Conservation (phyloP, 768 basidiomycete genomes). For the Kwoniella dendrophila region DNA sequence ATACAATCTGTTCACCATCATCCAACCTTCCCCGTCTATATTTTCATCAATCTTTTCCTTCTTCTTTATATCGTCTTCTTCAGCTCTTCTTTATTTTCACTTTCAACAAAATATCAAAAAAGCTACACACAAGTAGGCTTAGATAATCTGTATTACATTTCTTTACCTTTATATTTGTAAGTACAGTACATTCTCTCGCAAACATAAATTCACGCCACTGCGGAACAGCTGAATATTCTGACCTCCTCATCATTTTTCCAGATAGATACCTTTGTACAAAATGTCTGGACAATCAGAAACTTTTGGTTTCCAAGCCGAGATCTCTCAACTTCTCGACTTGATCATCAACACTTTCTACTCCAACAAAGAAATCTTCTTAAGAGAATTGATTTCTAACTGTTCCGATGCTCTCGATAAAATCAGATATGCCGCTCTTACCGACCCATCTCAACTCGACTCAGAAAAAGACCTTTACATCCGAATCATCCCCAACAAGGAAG, state of each 20-base stretch:
- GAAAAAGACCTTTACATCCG: slow-evolving; percentile 93
- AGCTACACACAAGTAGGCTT: slow-evolving; percentile 12
- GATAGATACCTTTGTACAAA: slow-evolving; percentile 16
- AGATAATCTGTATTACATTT: slow-evolving; percentile 11
- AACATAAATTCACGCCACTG: not conserved
- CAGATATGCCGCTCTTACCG: slow-evolving; percentile 93
- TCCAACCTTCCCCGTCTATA: not conserved
- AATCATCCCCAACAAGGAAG: slow-evolving; percentile 93
- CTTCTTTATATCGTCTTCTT: slow-evolving; percentile 3
- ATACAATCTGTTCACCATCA: not conserved
- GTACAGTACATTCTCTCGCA: not conserved
- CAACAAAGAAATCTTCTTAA: slow-evolving; percentile 99
- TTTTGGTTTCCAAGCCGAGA: slow-evolving; percentile 80
- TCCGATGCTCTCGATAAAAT: slow-evolving; percentile 99
- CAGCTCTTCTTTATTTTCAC: not conserved
- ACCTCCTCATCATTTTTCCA: not conserved
- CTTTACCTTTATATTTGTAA: slow-evolving; percentile 5
- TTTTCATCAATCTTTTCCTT: not conserved
- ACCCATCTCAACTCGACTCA: slow-evolving; percentile 82
- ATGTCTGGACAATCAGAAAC: slow-evolving; percentile 50
- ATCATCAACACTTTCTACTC: slow-evolving; percentile 99
- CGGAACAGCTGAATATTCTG: not conserved
- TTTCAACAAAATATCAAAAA: slow-evolving; percentile 1
- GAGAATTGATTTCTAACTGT: slow-evolving; percentile 89
- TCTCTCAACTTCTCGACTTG: slow-evolving; percentile 95